phyloP scores from a whole-genome alignment of 73 alveolate species.

The Paramecium pentaurelia region DNA sequence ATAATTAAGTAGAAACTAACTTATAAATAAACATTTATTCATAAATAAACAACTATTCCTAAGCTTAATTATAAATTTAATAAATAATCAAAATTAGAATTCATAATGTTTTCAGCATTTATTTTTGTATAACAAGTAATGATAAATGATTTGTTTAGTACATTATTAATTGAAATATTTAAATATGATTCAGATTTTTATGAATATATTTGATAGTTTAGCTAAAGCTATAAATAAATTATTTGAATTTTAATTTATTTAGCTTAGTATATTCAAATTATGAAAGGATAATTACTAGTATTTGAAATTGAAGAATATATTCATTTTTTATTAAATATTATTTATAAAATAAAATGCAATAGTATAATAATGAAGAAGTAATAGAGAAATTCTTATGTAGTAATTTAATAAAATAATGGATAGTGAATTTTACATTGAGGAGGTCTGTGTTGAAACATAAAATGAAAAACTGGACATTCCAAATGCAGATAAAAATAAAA shows the following conservation, averaged over 20 bases:
- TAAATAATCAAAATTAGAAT: background rate
- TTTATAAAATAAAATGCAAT: background rate
- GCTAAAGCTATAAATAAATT: background rate
- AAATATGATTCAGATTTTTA: background rate
- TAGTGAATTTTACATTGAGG: background rate
- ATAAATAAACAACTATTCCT: background rate
- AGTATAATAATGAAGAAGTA: background rate
- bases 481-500: slow-evolving; percentile 7
- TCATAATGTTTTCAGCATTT: too few species aligned
- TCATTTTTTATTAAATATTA: background rate
- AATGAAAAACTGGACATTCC: background rate
- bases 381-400: background rate
- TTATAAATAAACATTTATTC: background rate
- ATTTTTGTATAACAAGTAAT: too few species aligned
- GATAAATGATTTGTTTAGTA: too few species aligned
- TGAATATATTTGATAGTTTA: background rate
- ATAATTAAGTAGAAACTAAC: background rate
- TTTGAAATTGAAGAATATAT: background rate
- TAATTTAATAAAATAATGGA: background rate
- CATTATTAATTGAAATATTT: background rate
- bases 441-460: background rate
- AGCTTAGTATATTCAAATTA: background rate
- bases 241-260: background rate
- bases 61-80: too few species aligned
- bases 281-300: background rate